Base-by-base conservation (phyloP, 257 asterid genomes). In the Ballota nigra region DNA sequence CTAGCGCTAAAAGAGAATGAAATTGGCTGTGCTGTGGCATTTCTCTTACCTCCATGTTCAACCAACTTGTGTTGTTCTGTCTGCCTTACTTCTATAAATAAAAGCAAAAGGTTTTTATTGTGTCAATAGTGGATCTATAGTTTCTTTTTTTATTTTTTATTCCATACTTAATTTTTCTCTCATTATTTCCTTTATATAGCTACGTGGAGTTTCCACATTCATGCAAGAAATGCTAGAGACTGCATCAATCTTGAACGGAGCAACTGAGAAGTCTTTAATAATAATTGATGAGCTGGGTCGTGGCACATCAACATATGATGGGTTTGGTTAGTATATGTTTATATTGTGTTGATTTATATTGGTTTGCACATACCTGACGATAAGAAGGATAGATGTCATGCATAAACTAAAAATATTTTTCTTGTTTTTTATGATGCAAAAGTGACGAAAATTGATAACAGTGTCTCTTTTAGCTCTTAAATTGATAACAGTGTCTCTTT, bases 141-240 rank as follows among this genome's bases (percentile, higher is more conserved):
- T 15, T n/a, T n/a, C n/a, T n/a, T n/a, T n/a, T n/a, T 47, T 34
- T 62, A 8, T 24, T 20, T 16, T 55, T 55, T 16, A n/a, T 56
- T 58, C 3, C 60, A 72, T 3, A 26, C n/a, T n/a, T n/a, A n/a
- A 15, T 52, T 19, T 60, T 71, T 31, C 26, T 23, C 55, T 56
- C 55, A 47, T 66, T 66, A 70, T 71, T 59, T 52, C 60, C 57
- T 66, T 72, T 75, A 9, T 73, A 72, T 75, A 94, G 98, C 82
- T 85, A 65, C 97, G 97, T 5, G 98, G 99, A 80, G 97, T 94
- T 85, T 94, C 99, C 57, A 94, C 99, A 6, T 94, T 94, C 86
- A 94, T 94, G 99, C 99, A 94, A 89, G 98, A 94, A 82, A 94
- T 94, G 99, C 93, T 94, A 11, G 99, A 94, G 87, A 94, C 99